Evolutionary conservation across 2,329 filamentous ascomycete genomes (phyloP).

Genomic region (Myriosclerotinia curreyana): DNA sequence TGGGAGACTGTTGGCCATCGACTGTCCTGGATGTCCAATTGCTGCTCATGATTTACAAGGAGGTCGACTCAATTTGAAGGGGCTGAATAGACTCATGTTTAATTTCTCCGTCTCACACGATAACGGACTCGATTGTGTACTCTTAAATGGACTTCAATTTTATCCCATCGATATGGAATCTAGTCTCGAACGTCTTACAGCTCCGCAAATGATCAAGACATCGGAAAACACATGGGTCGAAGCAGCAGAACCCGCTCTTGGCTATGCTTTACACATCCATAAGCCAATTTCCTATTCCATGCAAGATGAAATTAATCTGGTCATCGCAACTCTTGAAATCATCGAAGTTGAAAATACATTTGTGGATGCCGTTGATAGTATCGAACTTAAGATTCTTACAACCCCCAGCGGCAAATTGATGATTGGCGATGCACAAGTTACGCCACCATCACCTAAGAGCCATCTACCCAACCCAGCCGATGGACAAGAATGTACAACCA

Average conservation of each 20-base stretch:
- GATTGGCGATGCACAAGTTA: slow-evolving; percentile 48
- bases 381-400: slow-evolving; percentile 62
- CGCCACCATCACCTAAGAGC: slow-evolving; percentile 32
- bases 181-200: slow-evolving; percentile 45
- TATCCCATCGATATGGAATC: slow-evolving; percentile 47
- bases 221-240: slow-evolving; percentile 31
- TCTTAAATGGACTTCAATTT: slow-evolving; percentile 59
- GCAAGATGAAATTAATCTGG: slow-evolving; percentile 50
- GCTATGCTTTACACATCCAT: slow-evolving; percentile 35
- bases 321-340: slow-evolving; percentile 56
- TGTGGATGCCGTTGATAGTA: slow-evolving; percentile 51
- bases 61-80: slow-evolving; percentile 30
- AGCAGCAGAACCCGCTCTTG: slow-evolving; percentile 33
- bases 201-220: slow-evolving; percentile 46
- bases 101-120: slow-evolving; percentile 53
- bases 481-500: slow-evolving; percentile 44
- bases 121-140: slow-evolving; percentile 46
- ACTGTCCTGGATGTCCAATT: slow-evolving; percentile 55
- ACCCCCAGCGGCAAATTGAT: slow-evolving; percentile 53
- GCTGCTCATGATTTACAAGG: slow-evolving; percentile 37
- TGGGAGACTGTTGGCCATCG: slow-evolving; percentile 47
- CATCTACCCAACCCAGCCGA: slow-evolving; percentile 33
- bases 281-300: slow-evolving; percentile 48
- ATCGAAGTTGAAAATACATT: slow-evolving; percentile 57
- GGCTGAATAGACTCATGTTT: slow-evolving; percentile 46